Conservation (phyloP, 257 asterid species). For the Solanum pinnatisectum region DNA sequence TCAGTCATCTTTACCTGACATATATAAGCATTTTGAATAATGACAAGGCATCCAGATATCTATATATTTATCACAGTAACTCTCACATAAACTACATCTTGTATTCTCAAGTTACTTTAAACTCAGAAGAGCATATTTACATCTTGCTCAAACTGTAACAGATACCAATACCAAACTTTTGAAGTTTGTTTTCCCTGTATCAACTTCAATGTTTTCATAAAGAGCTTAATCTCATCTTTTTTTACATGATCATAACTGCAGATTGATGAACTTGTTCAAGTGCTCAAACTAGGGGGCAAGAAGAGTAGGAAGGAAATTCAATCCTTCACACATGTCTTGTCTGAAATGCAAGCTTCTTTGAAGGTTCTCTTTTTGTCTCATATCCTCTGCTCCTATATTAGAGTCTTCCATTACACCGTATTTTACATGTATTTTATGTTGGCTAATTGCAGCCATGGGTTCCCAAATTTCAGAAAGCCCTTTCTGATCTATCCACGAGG, state of each 20-base stretch:
- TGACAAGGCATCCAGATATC: background rate
- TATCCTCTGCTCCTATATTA: background rate
- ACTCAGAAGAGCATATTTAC: background rate
- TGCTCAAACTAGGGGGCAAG: conserved; percentile 45
- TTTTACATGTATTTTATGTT: background rate
- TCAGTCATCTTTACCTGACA: background rate
- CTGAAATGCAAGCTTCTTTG: conserved; percentile 63
- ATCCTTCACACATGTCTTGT: conserved; percentile 52
- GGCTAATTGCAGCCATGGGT: conserved; percentile 71
- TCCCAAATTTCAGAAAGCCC: conserved; percentile 49
- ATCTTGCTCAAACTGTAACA: background rate
- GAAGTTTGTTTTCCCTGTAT: background rate
- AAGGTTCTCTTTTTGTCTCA: conserved; percentile 37
- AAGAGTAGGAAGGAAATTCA: conserved; percentile 49
- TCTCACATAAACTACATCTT: background rate
- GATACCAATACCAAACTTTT: background rate
- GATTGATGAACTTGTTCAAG: conserved; percentile 78
- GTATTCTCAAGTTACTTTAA: background rate
- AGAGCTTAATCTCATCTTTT: background rate
- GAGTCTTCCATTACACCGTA: background rate
- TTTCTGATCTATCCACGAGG: conserved; percentile 17
- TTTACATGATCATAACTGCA: conserved; percentile 19
- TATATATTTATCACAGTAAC: background rate
- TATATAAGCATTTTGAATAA: background rate
- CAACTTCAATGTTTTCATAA: background rate